Evolutionary conservation across 805 yeast species (phyloP).

Genomic region (Spathaspora passalidarum): DNA sequence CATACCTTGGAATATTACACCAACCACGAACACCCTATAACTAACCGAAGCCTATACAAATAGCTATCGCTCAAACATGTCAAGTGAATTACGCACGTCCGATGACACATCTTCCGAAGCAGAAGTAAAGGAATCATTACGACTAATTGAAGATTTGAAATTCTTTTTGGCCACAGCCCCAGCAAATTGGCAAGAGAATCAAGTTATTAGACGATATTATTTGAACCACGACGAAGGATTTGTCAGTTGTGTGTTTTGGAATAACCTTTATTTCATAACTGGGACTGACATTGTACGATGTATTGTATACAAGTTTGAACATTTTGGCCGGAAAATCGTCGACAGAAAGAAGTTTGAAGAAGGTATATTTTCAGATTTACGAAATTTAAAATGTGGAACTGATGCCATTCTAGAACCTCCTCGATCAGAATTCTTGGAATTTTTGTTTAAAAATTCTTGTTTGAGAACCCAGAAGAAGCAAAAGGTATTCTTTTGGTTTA

Average conservation of each 20-base stretch:
- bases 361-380: conserved; percentile 87
- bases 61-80: neutral
- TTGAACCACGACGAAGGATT: conserved; percentile 87
- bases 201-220: conserved; percentile 80
- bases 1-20: too few species aligned
- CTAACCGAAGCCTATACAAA: conserved; percentile 1
- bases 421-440: conserved; percentile 77
- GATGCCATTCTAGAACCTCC: conserved; percentile 89
- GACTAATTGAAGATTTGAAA: conserved; percentile 73
- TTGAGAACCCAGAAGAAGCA: conserved; percentile 94
- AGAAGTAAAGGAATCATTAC: conserved; percentile 44
- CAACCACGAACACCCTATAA: neutral
- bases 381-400: conserved; percentile 79
- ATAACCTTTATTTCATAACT: conserved; percentile 81
- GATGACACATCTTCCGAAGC: neutral
- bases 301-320: conserved; percentile 81
- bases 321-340: conserved; percentile 79
- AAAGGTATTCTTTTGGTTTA: conserved; percentile 94
- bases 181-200: conserved; percentile 87
- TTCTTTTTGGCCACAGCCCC: conserved; percentile 92
- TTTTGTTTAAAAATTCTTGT: conserved; percentile 81
- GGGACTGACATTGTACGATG: conserved; percentile 97
- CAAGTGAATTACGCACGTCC: neutral
- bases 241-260: conserved; percentile 92
- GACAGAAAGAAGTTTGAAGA: conserved; percentile 96